Evolutionary conservation across 345 rosid species (phyloP), one percentile per base, ranked within the genome.

Genomic region (Bruguiera parviflora): DNA sequence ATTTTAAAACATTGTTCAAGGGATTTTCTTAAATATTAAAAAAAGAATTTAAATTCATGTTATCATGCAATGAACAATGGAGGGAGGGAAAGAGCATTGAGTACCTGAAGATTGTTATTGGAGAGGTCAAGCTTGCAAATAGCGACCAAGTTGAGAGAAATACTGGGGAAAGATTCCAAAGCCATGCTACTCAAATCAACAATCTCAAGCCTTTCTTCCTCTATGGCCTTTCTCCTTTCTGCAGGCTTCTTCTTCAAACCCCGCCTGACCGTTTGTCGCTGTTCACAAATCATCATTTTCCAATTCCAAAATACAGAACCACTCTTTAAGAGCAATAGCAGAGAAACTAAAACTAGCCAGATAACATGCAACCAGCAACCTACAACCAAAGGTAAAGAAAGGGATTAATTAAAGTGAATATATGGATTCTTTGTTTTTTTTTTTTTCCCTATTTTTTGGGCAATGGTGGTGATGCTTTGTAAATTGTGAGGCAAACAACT

Each of bases 91-190:
- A 18, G 25, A 53, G 25, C 6, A 21, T 7, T 9, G 22, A 55
- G 11, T 65, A 90, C 98, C 88, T 85, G 91, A 71, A 93, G 88
- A 81, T 93, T 91, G 75, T 91, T 93, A 71, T 86, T 86, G 73
- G 96, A 91, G 69, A 93, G 92, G 68, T 93, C 87, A 5, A 93
- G 83, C 63, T 86, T 89, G 77, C 82, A 85, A 72, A 93, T 84
- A 19, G 74, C 51, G 15, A 79, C 82, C 71, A 93, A 71, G 75
- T 86, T 86, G 35, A 91, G 73, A 53, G 92, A 66, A 75, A 91
- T 86, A 35, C 53, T 78, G 0, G 91, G 85, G 29, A 94, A 84
- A 72, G 83, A 75, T n/a, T 87, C 82, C 71, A 90, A 73, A 22
- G 84, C 84, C 85, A 85, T 71, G 51, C 89, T 87, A 68, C 94